Conservation (phyloP, 352 stramenopile species). For the Pythium phragmitis region DNA sequence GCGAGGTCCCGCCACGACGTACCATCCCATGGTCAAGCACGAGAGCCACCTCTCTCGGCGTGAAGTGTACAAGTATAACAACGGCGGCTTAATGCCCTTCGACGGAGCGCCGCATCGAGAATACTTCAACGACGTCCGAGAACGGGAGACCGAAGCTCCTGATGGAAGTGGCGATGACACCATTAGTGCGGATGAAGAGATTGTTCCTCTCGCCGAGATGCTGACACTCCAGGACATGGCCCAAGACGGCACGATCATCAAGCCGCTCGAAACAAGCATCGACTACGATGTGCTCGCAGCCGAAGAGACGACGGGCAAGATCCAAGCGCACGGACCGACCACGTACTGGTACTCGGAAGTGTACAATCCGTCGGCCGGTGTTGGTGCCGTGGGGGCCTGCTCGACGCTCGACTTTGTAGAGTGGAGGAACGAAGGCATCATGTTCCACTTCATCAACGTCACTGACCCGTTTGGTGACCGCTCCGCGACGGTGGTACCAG, state of each 20-base stretch:
- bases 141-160: conserved; percentile 42
- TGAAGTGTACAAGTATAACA: conserved; percentile 74
- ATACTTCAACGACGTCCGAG: conserved; percentile 78
- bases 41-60: conserved; percentile 82
- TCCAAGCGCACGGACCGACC: conserved; percentile 18
- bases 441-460: conserved; percentile 94
- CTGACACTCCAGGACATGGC: conserved; percentile 44
- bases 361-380: conserved; percentile 33
- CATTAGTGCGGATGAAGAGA: conserved; percentile 34
- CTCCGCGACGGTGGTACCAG: conserved; percentile 2
- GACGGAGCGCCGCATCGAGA: conserved; percentile 82
- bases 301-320: conserved; percentile 7
- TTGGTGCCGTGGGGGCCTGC: conserved; percentile 90
- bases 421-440: conserved; percentile 94
- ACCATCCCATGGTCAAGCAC: conserved; percentile 80
- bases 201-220: conserved; percentile 53
- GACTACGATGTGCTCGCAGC: conserved; percentile 35
- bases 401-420: conserved; percentile 91
- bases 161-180: conserved; percentile 48
- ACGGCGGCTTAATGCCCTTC: conserved; percentile 75
- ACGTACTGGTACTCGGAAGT: conserved; percentile 82
- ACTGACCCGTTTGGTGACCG: conserved; percentile 83
- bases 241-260: conserved; percentile 55
- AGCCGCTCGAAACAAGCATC: conserved; percentile 52
- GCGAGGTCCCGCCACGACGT: conserved; percentile 40